Evolutionary conservation across 805 yeast genomes (phyloP), one percentile per base, ranked within the genome.

Genomic region (Starmerella scarabaei): DNA sequence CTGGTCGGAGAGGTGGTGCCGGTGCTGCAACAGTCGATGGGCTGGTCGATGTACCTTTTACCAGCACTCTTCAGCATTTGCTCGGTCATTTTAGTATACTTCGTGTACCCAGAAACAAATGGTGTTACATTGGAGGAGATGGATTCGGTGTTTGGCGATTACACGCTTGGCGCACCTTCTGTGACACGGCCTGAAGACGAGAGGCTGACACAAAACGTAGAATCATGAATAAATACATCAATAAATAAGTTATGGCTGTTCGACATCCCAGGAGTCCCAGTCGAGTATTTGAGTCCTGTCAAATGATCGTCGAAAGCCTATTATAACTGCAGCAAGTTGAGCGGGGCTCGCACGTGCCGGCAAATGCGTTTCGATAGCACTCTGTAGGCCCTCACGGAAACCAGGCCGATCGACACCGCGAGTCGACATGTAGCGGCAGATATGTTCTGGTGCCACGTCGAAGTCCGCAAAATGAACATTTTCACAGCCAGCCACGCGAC

Each of bases 1-100:
- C 62, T 86, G 27, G 95, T 85, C 21, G 95, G 96, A 11, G 91
- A 82, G 60, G 72, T 80, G 73, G 82, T 94, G 0, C 96, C 96
- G 2, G 72, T 84, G 20, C 67, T 85, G 42, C 77, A 84, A 53
- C 93, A 79, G 51, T 40, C 61, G 5, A 80, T 85, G 51, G 67
- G 71, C 23, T 86, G 94, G 93, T 67, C 76, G 43, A 67, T 91
- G 38, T 85, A 86, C 58, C 61, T 86, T 49, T 69, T 85, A 40
- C 95, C 88, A 45, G 88, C 91, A 1, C 58, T 70, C 20, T 80
- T 83, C 23, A 84, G 94, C 61, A 63, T 75, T 34, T 57, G 77
- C 32, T 81, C 94, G 3, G 75, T 80, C 44, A 57, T 80, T 28
- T 75, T 78, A 18, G 94, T 85, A 11, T 73, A 69, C 61, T 69